Conservation (phyloP, 345 rosid species). For the Linum lewisii region DNA sequence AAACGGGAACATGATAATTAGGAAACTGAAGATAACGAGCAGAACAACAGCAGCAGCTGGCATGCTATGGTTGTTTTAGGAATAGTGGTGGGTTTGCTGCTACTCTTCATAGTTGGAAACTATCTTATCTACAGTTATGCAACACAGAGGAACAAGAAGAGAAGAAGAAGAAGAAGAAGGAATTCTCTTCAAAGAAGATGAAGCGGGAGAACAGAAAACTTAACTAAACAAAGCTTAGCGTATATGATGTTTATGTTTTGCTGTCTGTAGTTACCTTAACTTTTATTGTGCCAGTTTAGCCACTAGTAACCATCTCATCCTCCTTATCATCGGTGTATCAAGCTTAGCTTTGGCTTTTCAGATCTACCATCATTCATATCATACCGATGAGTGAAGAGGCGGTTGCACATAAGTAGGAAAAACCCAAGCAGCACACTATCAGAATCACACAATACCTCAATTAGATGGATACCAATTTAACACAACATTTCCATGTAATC, state of each 20-base stretch:
- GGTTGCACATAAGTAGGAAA: constrained; percentile 6
- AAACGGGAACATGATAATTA: background rate
- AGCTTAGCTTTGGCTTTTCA: constrained; percentile 9
- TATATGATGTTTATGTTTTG: no score
- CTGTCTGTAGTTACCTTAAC: no score
- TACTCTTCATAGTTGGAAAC: background rate
- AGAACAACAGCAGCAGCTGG: background rate
- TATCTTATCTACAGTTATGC: background rate
- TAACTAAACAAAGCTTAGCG: background rate
- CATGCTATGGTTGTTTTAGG: background rate
- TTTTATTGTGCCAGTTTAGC: no score
- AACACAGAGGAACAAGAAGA: background rate
- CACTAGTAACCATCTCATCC: no score
- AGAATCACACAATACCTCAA: background rate
- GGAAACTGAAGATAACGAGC: background rate
- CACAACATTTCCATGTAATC: background rate
- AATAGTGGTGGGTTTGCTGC: background rate
- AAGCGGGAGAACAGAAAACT: background rate
- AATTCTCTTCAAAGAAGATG: constrained; percentile 1
- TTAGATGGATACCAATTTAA: background rate
- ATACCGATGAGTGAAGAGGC: constrained; percentile 13
- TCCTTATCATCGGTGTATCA: no score
- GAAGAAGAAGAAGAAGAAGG: background rate
- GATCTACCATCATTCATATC: constrained; percentile 12
- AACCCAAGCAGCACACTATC: background rate